Percentiles rank a stretch among this genome's conserved stretches.
Conservation (phyloP, 805 yeast genomes). For the Alloascoidea hylecoeti region DNA sequence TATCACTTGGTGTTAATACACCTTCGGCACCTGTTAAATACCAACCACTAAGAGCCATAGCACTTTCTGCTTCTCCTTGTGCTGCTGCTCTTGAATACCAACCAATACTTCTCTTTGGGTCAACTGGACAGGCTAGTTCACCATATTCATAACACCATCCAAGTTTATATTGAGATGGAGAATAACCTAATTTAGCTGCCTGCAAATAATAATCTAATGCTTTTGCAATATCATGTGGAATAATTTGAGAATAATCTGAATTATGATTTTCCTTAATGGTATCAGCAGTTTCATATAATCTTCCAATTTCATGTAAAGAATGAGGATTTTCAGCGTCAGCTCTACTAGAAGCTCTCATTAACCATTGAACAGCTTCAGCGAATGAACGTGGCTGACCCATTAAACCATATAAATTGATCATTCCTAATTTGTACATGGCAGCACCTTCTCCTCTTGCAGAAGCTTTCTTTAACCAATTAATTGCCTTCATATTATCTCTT, state of each 20-base stretch:
- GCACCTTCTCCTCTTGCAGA: conserved; percentile 48
- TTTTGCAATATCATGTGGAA: conserved; percentile 15
- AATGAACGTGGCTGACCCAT: conserved; percentile 24
- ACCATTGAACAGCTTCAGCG: conserved; percentile 33
- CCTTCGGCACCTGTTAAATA: conserved; percentile 60
- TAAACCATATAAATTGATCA: conserved; percentile 39
- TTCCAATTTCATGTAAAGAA: conserved; percentile 43
- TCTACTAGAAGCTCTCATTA: conserved; percentile 29
- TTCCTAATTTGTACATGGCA: conserved; percentile 65
- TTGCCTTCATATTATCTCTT: conserved; percentile 29
- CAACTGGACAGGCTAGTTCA: conserved; percentile 31
- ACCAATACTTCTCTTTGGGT: conserved; percentile 46
- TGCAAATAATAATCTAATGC: conserved; percentile 39
- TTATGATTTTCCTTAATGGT: conserved; percentile 7
- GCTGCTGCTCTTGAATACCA: conserved; percentile 66
- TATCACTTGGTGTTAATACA: conserved; percentile 39
- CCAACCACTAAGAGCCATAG: conserved; percentile 69
- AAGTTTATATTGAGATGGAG: conserved; percentile 55
- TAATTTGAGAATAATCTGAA: conserved; percentile 9
- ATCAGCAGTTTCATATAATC: conserved; percentile 33
- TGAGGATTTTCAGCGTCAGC: conserved; percentile 34
- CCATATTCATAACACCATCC: conserved; percentile 71
- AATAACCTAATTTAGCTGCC: conserved; percentile 46
- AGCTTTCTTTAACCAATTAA: conserved; percentile 40
- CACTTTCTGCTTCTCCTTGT: conserved; percentile 51